Evolutionary conservation across 169 alveolate genomes (phyloP).

Genomic region (Plasmodium falciparum): DNA sequence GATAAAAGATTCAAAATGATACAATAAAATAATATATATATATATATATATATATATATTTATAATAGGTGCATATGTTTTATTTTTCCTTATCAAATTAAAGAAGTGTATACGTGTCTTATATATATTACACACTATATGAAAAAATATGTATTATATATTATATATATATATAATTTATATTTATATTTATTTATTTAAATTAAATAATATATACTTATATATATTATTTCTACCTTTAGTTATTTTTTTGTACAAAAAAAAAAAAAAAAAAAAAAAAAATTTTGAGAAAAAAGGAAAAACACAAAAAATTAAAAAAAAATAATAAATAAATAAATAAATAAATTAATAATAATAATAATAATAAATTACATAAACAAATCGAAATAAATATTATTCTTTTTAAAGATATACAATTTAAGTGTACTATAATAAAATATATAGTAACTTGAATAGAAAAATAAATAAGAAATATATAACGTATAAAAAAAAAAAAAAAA

Average conservation of each 20-base stretch:
- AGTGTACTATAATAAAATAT: not conserved
- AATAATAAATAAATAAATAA: not conserved
- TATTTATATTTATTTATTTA: too few relatives aligned
- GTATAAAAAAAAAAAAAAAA: constrained; percentile 10
- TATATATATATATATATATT: not conserved
- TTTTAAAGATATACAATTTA: not conserved
- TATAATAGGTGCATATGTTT: too few relatives aligned
- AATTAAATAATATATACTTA: too few relatives aligned
- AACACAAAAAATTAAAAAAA: constrained; percentile 2
- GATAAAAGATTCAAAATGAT: not conserved
- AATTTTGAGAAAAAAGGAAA: not conserved
- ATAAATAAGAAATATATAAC: not conserved
- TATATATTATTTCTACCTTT: too few relatives aligned
- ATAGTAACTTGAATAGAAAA: not conserved
- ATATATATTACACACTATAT: too few relatives aligned
- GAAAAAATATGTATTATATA: too few relatives aligned
- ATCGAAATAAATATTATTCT: not conserved
- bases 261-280: constrained; percentile 23
- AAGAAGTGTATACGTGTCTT: too few relatives aligned
- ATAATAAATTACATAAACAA: not conserved
- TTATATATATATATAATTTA: too few relatives aligned
- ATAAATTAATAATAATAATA: not conserved
- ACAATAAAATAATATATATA: not conserved
- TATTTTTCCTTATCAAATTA: too few relatives aligned
- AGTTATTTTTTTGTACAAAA: not conserved